Percentiles rank a stretch among this genome's conserved stretches.
phyloP scores from a whole-genome alignment of 768 basidiomycete species.

The Amyloporia xantha region DNA sequence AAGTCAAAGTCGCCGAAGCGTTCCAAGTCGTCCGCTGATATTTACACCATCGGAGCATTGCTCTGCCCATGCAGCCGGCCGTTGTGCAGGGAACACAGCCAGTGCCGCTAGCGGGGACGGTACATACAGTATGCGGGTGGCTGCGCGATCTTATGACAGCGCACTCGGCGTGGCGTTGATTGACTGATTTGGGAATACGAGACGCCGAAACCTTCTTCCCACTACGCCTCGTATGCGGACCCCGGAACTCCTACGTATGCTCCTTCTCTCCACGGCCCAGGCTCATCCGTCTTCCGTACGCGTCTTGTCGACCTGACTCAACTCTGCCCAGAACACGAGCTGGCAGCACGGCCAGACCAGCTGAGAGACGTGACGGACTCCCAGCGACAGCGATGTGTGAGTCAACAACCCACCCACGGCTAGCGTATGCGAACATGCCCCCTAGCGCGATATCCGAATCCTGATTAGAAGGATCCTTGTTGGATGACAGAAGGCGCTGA shows the following conservation, averaged over 20 bases:
- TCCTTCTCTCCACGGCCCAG: not conserved
- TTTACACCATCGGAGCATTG: not conserved
- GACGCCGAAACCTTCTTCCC: slow-evolving; percentile 22
- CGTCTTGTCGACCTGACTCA: too few species aligned
- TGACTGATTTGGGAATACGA: slow-evolving; percentile 18
- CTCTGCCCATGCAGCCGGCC: too few species aligned
- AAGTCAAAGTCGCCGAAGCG: not conserved
- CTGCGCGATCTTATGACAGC: slow-evolving; percentile 1
- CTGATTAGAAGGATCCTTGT: not conserved
- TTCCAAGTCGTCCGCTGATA: too few species aligned
- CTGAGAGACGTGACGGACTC: too few species aligned
- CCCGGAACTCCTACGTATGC: slow-evolving; percentile 12
- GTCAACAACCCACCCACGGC: too few species aligned
- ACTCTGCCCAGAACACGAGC: too few species aligned
- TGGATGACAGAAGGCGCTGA: not conserved
- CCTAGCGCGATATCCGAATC: too few species aligned
- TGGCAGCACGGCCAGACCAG: too few species aligned
- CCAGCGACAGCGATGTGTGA: too few species aligned
- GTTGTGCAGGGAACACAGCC: too few species aligned
- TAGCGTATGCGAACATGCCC: too few species aligned
- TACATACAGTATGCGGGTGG: not conserved
- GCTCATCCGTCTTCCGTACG: not conserved
- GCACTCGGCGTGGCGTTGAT: slow-evolving; percentile 25
- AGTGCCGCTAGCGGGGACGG: too few species aligned
- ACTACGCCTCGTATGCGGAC: slow-evolving; percentile 19